Evolutionary conservation across 192 early-diverging fungal species (phyloP), one percentile per base, ranked within the genome.

Genomic region (Pilobolus umbonatus): DNA sequence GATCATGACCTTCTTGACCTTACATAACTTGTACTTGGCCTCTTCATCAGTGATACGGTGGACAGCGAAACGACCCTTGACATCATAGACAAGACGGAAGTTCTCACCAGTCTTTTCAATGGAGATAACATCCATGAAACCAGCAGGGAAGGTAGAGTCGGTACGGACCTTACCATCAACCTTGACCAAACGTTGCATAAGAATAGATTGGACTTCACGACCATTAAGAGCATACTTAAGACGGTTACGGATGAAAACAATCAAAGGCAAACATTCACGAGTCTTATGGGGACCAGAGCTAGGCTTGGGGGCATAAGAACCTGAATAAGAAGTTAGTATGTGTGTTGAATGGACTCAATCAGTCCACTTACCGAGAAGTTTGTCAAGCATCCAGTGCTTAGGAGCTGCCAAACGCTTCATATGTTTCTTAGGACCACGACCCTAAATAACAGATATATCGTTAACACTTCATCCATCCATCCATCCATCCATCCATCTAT

Each of bases 321-420:
- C 69, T 71, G 29, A 31, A 34, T 6, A 58, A 43, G 15, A 58
- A 31, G 22, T 11, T 43, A 6, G 14, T 54, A 38, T 54, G 10
- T 10, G 3, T 43, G 10, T 55, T 1, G 12, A 22, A 17, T 4
- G 46, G 22, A 26, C 14, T 10, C 49, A 12, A 38, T 2, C 10
- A 62, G 35, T 11, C 26, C 12, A 32, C 26, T 32, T 96, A 73
- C 97, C 98, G 78, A 94, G 93, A 63, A 99, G 89, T 80, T 99
- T 99, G 93, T 98, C 96, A 72, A 99, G 86, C 94, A 99, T 96
- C 98, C 98, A 99, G 88, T 98, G 95, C 87, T 94, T 94, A 80
- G 98, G 98, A 44, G 98, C 94, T 72, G 79, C 81, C 64, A 98
- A 88, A 68, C 97, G 93, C 92, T 99, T 99, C 87, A 99, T 84